Evolutionary conservation across 164 flowering plant species (phyloP), one percentile per base, ranked within the genome.

Genomic region (Chloranthus sessilifolius): DNA sequence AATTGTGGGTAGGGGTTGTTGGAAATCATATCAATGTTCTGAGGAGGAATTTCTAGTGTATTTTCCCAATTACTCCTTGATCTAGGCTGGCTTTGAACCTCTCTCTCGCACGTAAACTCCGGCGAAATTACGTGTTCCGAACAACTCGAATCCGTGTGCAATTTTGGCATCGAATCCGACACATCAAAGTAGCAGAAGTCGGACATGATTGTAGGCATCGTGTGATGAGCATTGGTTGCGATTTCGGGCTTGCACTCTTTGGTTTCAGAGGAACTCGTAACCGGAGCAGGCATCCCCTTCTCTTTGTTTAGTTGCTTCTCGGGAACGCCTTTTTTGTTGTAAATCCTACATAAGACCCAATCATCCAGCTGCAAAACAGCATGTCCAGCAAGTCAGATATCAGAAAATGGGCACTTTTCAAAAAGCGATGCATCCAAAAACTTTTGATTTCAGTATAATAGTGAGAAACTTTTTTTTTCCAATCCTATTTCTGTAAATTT

Each of bases 141-240:
- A 56, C 62, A 58, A 50, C 62, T 58, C 6, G 62, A 58, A 39
- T 58, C 62, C n/a, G 62, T 43, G 31, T 58, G 48, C 8, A 58
- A 56, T 16, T 21, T 19, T 9, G 62, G 62, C 3, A 50, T 25
- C 16, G 62, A 58, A 19, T 58, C 62, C 29, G 49, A 53, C 27
- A 47, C 27, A 19, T 53, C 56, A 27, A 52, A 39, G 39, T 30
- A 53, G 30, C 41, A 9, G 40, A 53, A 53, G 7, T 53, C 58
- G 36, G 15, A 17, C 34, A 10, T 15, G 30, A 12, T 25, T 3
- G 42, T 17, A 11, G 39, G 47, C 17, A 20, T 33, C 43, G 25
- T 7, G 20, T 16, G 29, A 15, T 25, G 28, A 12, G 25, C 9
- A 16, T 24, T 28, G 38, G 47, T 15, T 22, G 10, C 17, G 6